A percentile compares a stretch with the other conserved stretches of the same genome.
Conservation (phyloP, 2,329 filamentous ascomycete species). For the Sporothrix humicola region DNA sequence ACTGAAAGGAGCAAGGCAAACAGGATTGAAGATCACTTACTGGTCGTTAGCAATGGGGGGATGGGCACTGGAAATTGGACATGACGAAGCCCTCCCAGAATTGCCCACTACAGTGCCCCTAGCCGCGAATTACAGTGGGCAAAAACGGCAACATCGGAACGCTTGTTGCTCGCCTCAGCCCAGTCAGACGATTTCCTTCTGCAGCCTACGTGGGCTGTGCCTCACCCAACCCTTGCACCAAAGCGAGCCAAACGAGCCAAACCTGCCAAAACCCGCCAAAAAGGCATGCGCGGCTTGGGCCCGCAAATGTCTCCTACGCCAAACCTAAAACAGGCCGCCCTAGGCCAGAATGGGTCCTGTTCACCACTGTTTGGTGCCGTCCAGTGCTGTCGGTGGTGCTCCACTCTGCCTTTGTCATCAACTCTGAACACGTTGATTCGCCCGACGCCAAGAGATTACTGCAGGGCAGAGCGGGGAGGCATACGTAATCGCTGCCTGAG, state of each 20-base stretch:
- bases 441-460: conserved; percentile 26
- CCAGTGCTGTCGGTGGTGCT: too few species aligned
- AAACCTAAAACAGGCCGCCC: not conserved
- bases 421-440: conserved; percentile 6
- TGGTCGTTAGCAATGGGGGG: not conserved
- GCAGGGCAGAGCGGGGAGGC: conserved; percentile 2
- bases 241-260: not conserved
- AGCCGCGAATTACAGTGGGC: too few species aligned
- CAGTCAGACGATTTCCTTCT: too few species aligned
- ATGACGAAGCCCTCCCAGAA: conserved; percentile 20
- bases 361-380: not conserved
- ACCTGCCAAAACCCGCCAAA: not conserved
- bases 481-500: conserved; percentile 35
- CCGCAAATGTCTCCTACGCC: not conserved
- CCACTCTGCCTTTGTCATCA: conserved; percentile 12
- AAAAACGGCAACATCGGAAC: not conserved
- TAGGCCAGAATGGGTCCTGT: not conserved
- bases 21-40: not conserved
- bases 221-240: too few species aligned
- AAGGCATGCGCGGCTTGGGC: conserved; percentile 23
- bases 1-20: not conserved
- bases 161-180: too few species aligned
- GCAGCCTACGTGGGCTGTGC: too few species aligned
- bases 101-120: not conserved
- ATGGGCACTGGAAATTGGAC: conserved; percentile 22